A percentile compares a stretch with the other conserved stretches of the same genome.
phyloP scores from a whole-genome alignment of 2,329 filamentous ascomycete genomes.

The Verticillium nonalfalfae region DNA sequence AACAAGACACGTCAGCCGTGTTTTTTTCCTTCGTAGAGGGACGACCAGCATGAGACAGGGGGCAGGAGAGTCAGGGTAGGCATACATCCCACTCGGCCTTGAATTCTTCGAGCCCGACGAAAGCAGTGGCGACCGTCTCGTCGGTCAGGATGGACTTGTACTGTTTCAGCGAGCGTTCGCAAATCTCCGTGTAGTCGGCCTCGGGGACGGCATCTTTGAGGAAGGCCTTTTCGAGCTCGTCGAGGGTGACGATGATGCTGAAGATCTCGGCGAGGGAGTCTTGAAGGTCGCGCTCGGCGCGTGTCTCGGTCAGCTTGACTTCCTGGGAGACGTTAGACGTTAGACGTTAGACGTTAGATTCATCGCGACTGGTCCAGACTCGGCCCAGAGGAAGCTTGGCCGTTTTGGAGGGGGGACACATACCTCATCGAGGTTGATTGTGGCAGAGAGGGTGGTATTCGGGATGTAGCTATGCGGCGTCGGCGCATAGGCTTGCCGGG shows the following conservation, averaged over 20 bases:
- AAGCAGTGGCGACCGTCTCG: slow-evolving; percentile 82
- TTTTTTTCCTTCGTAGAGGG: no score
- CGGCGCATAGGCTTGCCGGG: slow-evolving; percentile 72
- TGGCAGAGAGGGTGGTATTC: slow-evolving; percentile 73
- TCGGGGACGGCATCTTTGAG: slow-evolving; percentile 92
- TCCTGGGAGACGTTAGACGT: slow-evolving; percentile 49
- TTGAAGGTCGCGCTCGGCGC: slow-evolving; percentile 85
- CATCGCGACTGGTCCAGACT: neutral
- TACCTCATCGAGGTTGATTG: slow-evolving; percentile 91
- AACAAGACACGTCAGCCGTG: neutral
- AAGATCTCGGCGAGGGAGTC: slow-evolving; percentile 97
- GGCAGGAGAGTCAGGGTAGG: neutral
- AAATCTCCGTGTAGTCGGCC: slow-evolving; percentile 91
- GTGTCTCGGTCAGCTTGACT: slow-evolving; percentile 82
- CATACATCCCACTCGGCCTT: slow-evolving; percentile 86
- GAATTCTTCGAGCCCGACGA: slow-evolving; percentile 84
- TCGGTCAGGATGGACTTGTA: slow-evolving; percentile 93
- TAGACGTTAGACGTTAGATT: slow-evolving; percentile 44
- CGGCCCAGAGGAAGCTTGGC: neutral
- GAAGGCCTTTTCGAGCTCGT: slow-evolving; percentile 94
- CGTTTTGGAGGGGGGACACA: slow-evolving; percentile 8
- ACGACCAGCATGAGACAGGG: neutral
- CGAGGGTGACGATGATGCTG: slow-evolving; percentile 92
- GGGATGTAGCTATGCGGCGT: slow-evolving; percentile 90
- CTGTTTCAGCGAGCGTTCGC: slow-evolving; percentile 87